These are phyloP conservation scores for Aegilops umbellulata DNA, from an alignment of 176 grass and related monocot genomes.

Conservation along the genomic window DNA sequence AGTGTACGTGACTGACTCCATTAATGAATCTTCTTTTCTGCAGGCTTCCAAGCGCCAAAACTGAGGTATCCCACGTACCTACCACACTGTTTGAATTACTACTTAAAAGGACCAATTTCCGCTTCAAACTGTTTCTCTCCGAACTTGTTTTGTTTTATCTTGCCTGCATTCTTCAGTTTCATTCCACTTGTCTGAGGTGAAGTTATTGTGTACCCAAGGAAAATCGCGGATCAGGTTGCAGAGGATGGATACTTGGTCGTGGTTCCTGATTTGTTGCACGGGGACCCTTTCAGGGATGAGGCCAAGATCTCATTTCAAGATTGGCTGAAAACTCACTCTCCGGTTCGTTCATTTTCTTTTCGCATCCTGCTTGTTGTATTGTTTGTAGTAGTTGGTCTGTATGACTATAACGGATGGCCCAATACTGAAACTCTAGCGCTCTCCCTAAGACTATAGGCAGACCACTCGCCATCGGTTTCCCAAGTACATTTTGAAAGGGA, in stretches of 20 bases:
- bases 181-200: background rate
- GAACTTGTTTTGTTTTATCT: background rate
- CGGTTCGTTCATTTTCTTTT: too few relatives aligned
- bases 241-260: constrained; percentile 45
- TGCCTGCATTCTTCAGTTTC: background rate
- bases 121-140: background rate
- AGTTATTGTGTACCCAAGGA: constrained; percentile 24
- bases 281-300: constrained; percentile 51
- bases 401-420: background rate
- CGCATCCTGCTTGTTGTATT: too few relatives aligned
- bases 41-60: constrained; percentile 11
- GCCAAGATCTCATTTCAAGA: constrained; percentile 17
- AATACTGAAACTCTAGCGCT: background rate
- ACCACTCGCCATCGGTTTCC: background rate
- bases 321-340: constrained; percentile 52
- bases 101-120: background rate
- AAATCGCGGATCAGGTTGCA: constrained; percentile 64
- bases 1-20: background rate
- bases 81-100: background rate
- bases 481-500: background rate
- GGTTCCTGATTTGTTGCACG: constrained; percentile 61
- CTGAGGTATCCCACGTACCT: background rate
- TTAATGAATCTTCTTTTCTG: background rate
- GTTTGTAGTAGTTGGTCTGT: background rate
- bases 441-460: background rate